Conservation (phyloP, 148 eudicot genomes). For the Salicornia ramosissima region DNA sequence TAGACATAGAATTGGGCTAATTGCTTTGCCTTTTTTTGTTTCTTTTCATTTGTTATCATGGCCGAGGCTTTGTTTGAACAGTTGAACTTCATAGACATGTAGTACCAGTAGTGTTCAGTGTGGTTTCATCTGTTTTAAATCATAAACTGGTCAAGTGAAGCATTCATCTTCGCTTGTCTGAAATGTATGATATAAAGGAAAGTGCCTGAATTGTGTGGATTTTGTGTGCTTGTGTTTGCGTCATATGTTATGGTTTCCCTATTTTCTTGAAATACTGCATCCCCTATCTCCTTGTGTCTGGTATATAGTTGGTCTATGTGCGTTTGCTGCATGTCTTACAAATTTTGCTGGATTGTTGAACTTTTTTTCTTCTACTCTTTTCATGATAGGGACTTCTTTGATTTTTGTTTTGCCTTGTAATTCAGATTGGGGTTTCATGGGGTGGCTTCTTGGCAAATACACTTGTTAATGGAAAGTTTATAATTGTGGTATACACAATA, state of each 20-base stretch:
- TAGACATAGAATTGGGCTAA: too few species aligned
- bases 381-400: not conserved
- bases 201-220: not conserved
- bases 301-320: not conserved
- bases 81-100: slow-evolving; percentile 1
- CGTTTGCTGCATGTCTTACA: not conserved
- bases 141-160: not conserved
- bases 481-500: not conserved
- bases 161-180: not conserved
- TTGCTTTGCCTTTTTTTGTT: not conserved
- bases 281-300: not conserved
- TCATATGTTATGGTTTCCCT: not conserved
- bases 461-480: not conserved
- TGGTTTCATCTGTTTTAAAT: not conserved
- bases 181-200: not conserved
- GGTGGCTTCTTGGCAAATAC: slow-evolving; percentile 20
- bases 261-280: not conserved
- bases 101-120: not conserved
- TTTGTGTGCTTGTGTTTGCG: not conserved
- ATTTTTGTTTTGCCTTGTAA: not conserved
- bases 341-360: not conserved
- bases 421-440: slow-evolving; percentile 14
- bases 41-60: not conserved
- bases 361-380: not conserved
- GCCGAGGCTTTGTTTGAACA: not conserved